Conservation (phyloP, 2,329 filamentous ascomycete genomes). For the Monilinia fructigena region DNA sequence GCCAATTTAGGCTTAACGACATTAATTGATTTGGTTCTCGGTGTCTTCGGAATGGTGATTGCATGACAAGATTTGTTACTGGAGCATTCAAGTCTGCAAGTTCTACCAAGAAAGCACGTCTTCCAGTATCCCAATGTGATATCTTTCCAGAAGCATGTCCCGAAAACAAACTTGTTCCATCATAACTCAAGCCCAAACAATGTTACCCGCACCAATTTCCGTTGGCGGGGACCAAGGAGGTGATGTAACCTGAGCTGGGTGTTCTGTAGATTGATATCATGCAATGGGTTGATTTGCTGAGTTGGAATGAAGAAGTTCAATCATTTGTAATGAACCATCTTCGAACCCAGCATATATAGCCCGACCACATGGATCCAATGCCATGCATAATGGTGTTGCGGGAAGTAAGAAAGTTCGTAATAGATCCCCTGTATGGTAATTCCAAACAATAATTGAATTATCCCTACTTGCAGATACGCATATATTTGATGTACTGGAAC, state of each 20-base stretch:
- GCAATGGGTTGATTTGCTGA: slow-evolving; percentile 40
- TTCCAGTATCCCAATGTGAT: slow-evolving; percentile 71
- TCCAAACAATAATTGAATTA: slow-evolving; percentile 89
- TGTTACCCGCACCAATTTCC: slow-evolving; percentile 55
- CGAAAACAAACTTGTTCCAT: slow-evolving; percentile 75
- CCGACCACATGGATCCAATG: slow-evolving; percentile 79
- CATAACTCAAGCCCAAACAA: slow-evolving; percentile 74
- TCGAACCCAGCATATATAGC: slow-evolving; percentile 79
- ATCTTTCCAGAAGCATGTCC: slow-evolving; percentile 80
- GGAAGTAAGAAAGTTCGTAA: slow-evolving; percentile 82
- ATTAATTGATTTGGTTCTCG: slow-evolving; percentile 51
- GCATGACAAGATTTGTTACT: slow-evolving; percentile 77
- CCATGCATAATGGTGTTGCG: slow-evolving; percentile 66
- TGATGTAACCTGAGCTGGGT: slow-evolving; percentile 55
- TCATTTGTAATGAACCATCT: slow-evolving; percentile 74
- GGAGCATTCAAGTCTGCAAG: slow-evolving; percentile 63
- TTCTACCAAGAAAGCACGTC: slow-evolving; percentile 35
- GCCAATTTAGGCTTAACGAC: slow-evolving; percentile 80
- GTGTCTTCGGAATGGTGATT: slow-evolving; percentile 56
- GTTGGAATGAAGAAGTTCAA: slow-evolving; percentile 66
- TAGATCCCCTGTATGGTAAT: slow-evolving; percentile 75
- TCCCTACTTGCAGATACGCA: slow-evolving; percentile 82
- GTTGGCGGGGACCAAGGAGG: slow-evolving; percentile 48
- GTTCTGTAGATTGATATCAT: slow-evolving; percentile 50
- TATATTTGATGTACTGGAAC: slow-evolving; percentile 71